phyloP scores from a whole-genome alignment of 1,284 basidiomycete species.

The Leccinum subrobustum region DNA sequence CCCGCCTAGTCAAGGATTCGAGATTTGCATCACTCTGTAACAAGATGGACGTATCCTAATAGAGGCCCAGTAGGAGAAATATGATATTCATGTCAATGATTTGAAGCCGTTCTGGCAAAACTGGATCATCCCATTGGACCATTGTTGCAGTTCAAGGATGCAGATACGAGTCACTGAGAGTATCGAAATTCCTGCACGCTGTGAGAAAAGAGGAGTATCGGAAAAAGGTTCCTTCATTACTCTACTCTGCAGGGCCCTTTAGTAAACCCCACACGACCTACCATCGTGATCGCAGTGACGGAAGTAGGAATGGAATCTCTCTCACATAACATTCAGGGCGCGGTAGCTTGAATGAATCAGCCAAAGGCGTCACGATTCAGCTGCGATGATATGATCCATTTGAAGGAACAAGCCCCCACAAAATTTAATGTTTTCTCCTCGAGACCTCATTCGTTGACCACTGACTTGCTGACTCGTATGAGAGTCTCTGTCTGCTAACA shows the following conservation, averaged over 20 bases:
- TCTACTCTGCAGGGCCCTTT: neutral
- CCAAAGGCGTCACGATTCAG: neutral
- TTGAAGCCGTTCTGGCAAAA: neutral
- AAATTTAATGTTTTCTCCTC: neutral
- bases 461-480: neutral
- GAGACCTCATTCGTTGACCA: neutral
- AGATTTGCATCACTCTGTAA: neutral
- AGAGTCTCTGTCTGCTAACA: neutral
- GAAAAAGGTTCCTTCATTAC: neutral
- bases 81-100: conserved; percentile 1
- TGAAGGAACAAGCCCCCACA: neutral
- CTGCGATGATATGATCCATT: neutral
- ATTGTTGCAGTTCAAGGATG: conserved; percentile 2
- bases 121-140: conserved; percentile 12
- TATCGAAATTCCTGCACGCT: neutral
- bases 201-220: neutral
- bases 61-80: conserved; percentile 17
- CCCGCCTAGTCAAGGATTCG: conserved; percentile 14
- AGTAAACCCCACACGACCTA: neutral
- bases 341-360: neutral
- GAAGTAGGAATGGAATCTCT: conserved; percentile 3
- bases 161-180: neutral
- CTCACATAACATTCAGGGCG: conserved; percentile 7
- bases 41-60: conserved; percentile 11
- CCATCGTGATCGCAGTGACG: neutral